Evolutionary conservation across 1,284 basidiomycete genomes (phyloP).

Genomic region (Tilletia walkeri): DNA sequence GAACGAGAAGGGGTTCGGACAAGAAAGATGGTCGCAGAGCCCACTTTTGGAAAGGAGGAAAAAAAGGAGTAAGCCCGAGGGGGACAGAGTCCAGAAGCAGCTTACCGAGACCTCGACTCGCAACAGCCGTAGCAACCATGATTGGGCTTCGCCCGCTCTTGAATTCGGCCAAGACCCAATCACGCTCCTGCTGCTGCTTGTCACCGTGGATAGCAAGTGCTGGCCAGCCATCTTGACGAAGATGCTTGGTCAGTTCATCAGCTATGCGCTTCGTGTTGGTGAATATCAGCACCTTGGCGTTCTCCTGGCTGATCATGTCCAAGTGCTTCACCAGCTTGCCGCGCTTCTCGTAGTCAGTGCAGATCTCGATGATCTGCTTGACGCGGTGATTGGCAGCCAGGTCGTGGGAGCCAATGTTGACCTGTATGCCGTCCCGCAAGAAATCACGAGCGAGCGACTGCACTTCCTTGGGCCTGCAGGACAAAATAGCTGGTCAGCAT

Average conservation of each 20-base stretch:
- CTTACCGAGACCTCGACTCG: slow-evolving; percentile 99
- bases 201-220: slow-evolving; percentile 96
- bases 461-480: slow-evolving; percentile 78
- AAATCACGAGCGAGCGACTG: slow-evolving; percentile 97
- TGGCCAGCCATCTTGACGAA: slow-evolving; percentile 78
- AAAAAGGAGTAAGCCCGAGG: slow-evolving; percentile 15
- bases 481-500: not conserved
- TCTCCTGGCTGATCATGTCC: slow-evolving; percentile 91
- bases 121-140: slow-evolving; percentile 79
- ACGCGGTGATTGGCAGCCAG: slow-evolving; percentile 98
- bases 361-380: slow-evolving; percentile 88
- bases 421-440: slow-evolving; percentile 91
- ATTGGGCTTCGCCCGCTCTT: slow-evolving; percentile 96
- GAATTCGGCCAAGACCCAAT: slow-evolving; percentile 98
- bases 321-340: slow-evolving; percentile 94
- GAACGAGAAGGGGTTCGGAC: not conserved
- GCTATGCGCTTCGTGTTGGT: slow-evolving; percentile 96
- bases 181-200: slow-evolving; percentile 84
- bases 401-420: slow-evolving; percentile 98
- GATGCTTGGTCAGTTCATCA: slow-evolving; percentile 86
- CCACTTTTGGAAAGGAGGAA: slow-evolving; percentile 21
- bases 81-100: slow-evolving; percentile 6
- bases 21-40: not conserved
- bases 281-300: slow-evolving; percentile 98
- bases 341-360: slow-evolving; percentile 97